A percentile compares a stretch with the other conserved stretches of the same genome.
Conservation (phyloP, 257 asterid species). For the Linaria vulgaris region DNA sequence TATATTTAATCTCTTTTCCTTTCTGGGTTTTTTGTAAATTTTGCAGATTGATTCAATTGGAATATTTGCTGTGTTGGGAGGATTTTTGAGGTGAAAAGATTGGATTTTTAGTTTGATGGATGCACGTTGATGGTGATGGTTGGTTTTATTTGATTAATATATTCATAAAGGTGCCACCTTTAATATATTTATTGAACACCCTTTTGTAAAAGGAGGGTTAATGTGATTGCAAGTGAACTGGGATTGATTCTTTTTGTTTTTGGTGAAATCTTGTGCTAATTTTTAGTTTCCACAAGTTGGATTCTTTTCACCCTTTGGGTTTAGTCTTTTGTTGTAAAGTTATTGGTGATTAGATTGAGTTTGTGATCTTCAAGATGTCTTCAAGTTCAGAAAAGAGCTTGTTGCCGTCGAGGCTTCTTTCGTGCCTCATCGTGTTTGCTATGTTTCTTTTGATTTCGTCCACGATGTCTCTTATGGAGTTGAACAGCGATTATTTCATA, state of each 20-base stretch:
- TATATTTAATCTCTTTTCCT: no score
- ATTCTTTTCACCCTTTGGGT: neutral
- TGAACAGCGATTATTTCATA: constrained; percentile 36
- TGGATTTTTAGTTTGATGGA: neutral
- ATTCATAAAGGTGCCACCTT: no score
- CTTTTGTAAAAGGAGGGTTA: no score
- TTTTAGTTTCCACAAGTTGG: constrained; percentile 8
- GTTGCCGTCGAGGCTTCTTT: constrained; percentile 53
- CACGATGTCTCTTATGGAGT: constrained; percentile 46
- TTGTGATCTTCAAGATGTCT: constrained; percentile 35
- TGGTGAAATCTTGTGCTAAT: constrained; percentile 6
- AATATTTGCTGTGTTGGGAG: no score
- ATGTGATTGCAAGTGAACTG: neutral
- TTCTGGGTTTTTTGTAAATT: no score
- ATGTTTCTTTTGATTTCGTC: constrained; percentile 58
- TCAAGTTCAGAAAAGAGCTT: constrained; percentile 50
- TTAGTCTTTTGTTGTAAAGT: no score
- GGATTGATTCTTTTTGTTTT: neutral
- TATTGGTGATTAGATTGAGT: neutral
- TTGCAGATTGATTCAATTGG: no score
- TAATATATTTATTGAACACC: no score
- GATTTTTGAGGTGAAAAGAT: neutral
- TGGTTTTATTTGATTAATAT: neutral
- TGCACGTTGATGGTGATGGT: constrained; percentile 27
- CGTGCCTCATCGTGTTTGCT: constrained; percentile 54